A percentile compares a stretch with the other conserved stretches of the same genome.
Evolutionary conservation across 2,329 filamentous ascomycete species (phyloP).

Genomic region (Ascochyta clinopodiicola): DNA sequence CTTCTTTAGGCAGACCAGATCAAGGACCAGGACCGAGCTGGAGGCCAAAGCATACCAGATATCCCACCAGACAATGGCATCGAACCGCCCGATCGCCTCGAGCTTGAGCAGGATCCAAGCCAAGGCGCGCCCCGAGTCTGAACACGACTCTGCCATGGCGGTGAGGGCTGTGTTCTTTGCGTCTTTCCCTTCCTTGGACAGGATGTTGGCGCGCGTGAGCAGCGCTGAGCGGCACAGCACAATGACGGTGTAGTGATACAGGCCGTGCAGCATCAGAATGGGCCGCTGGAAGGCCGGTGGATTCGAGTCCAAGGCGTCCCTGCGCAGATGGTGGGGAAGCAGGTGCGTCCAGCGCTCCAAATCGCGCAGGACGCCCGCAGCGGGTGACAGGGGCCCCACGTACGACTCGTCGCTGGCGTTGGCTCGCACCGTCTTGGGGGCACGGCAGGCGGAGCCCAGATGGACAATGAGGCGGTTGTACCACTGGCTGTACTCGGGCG

Average conservation of each 20-base stretch:
- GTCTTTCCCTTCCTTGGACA: slow-evolving; percentile 37
- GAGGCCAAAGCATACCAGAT: slow-evolving; percentile 51
- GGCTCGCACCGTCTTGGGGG: slow-evolving; percentile 42
- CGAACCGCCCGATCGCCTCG: slow-evolving; percentile 47
- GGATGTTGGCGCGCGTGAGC: slow-evolving; percentile 45
- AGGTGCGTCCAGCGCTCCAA: slow-evolving; percentile 49
- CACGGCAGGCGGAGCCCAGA: slow-evolving; percentile 49
- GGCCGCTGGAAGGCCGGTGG: slow-evolving; percentile 47
- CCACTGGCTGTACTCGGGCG: slow-evolving; percentile 50
- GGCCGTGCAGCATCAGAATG: slow-evolving; percentile 49
- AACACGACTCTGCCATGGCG: slow-evolving; percentile 48
- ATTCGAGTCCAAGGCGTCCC: slow-evolving; percentile 42
- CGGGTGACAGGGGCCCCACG: slow-evolving; percentile 48
- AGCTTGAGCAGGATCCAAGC: slow-evolving; percentile 46
- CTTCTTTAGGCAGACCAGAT: slow-evolving; percentile 43
- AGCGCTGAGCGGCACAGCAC: slow-evolving; percentile 50
- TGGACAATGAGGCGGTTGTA: slow-evolving; percentile 47
- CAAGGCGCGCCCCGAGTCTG: slow-evolving; percentile 46
- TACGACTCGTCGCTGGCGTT: slow-evolving; percentile 47
- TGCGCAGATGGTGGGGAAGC: slow-evolving; percentile 48
- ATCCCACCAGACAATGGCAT: slow-evolving; percentile 52
- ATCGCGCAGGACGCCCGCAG: slow-evolving; percentile 48
- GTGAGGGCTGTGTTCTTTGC: slow-evolving; percentile 35
- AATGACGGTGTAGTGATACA: slow-evolving; percentile 51
- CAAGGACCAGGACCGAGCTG: slow-evolving; percentile 48